Conservation (phyloP, 202 grass and related monocot species). For the Eragrostis tef region DNA sequence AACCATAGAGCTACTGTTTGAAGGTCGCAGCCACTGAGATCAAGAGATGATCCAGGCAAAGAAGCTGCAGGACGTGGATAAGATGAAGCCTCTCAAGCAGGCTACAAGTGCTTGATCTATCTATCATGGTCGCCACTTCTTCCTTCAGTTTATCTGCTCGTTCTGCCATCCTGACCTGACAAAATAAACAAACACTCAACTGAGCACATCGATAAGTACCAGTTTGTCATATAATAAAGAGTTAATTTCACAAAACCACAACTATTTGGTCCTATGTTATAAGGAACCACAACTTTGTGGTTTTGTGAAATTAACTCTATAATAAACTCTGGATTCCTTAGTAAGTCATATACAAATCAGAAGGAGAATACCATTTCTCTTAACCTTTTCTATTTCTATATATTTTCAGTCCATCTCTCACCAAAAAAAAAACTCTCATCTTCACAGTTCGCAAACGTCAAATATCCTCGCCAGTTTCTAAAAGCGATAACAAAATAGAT, state of each 20-base stretch:
- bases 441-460: background rate
- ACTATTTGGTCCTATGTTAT: too few species aligned
- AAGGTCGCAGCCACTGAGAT: background rate
- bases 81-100: background rate
- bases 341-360: background rate
- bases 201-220: background rate
- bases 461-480: background rate
- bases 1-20: slow-evolving; percentile 16
- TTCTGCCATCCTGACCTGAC: background rate
- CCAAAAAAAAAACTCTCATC: background rate
- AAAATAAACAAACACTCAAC: background rate
- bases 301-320: too few species aligned
- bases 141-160: background rate
- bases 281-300: too few species aligned
- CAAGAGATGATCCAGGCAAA: slow-evolving; percentile 15
- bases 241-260: too few species aligned
- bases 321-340: background rate
- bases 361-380: background rate
- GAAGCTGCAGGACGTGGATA: background rate
- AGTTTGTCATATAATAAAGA: background rate
- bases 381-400: too few species aligned
- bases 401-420: background rate
- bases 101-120: background rate
- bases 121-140: background rate
- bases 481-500: background rate